Conservation (phyloP, 2,329 filamentous ascomycete genomes). For the Colletotrichum destructivum region DNA sequence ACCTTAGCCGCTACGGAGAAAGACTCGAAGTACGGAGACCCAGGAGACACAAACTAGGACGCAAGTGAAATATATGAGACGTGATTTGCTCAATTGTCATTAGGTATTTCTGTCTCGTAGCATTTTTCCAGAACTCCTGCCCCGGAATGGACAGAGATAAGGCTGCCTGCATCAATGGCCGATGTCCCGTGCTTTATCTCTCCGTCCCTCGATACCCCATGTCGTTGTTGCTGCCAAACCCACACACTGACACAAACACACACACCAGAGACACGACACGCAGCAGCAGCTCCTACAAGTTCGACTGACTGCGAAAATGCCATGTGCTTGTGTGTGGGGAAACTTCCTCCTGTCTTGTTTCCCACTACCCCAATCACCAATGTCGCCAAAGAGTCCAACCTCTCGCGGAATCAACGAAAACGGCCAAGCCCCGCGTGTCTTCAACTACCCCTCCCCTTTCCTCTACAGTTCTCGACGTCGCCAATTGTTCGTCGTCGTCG, state of each 20-base stretch:
- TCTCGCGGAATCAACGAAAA: constrained; percentile 24
- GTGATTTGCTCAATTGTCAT: constrained; percentile 52
- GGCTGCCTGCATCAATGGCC: constrained; percentile 43
- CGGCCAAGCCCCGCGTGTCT: constrained; percentile 16
- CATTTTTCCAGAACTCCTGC: constrained; percentile 28
- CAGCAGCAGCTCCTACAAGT: not conserved
- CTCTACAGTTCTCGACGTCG: not conserved
- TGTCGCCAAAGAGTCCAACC: not conserved
- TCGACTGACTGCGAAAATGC: constrained; percentile 4
- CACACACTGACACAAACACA: not conserved
- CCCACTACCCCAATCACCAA: too few relatives aligned
- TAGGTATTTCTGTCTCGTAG: constrained; percentile 58
- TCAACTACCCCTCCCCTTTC: not conserved
- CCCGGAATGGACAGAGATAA: constrained; percentile 50
- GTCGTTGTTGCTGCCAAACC: constrained; percentile 19
- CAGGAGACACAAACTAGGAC: constrained; percentile 7
- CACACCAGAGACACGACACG: not conserved
- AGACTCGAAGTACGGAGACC: not conserved
- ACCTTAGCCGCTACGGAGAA: not conserved
- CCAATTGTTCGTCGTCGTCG: not conserved
- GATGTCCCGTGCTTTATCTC: constrained; percentile 41
- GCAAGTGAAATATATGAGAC: constrained; percentile 38
- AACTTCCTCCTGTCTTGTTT: not conserved
- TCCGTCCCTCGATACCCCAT: constrained; percentile 32
- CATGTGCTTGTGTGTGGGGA: constrained; percentile 35